Evolutionary conservation across 202 grass and related monocot species (phyloP), one percentile per base, ranked within the genome.

Genomic region (Schoenoplectus triqueter): DNA sequence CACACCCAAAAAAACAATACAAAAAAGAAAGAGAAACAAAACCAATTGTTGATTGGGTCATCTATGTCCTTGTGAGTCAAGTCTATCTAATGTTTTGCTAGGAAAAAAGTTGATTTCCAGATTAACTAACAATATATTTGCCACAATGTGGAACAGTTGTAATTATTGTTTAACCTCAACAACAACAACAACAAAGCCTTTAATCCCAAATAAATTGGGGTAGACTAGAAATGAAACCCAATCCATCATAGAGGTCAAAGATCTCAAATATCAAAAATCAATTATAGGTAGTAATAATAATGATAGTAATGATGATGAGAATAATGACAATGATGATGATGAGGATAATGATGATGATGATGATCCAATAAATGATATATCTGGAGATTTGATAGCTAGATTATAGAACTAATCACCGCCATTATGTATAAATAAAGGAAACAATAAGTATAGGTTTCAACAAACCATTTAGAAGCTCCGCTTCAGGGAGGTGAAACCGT

Each of bases 401-500:
- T 31, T 22, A 75, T 54, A 75, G 17, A 73, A 19, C 19, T 21
- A 75, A 21, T 52, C 2, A 18, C 54, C 9, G 42, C 51, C 51
- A 61, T 60, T 61, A 78, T 78, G 13, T 61, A 78, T 17, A 78
- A 78, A 18, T 44, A 31, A 78, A 60, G 74, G 51, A 78, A 42
- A 45, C 13, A 60, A 60, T 61, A 61, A 51, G 65, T 69, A 60
- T 61, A 61, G 66, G 65, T 69, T 48, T 83, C 31, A 83, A 83
- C 81, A 69, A 81, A 97, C 95, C 95, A 89, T 97, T 97, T 67
- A 97, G 86, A 80, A 88, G 90, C 87, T 97, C 95, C 5, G 95
- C 95, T 93, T 97, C 95, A 65, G 95, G 95, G 62, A 97, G 90
- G 81, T 97, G 95, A 84, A 97, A 97, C 31, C 92, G 69, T 70